phyloP scores from a whole-genome alignment of 2,329 filamentous ascomycete species.

The Alternaria sp. region DNA sequence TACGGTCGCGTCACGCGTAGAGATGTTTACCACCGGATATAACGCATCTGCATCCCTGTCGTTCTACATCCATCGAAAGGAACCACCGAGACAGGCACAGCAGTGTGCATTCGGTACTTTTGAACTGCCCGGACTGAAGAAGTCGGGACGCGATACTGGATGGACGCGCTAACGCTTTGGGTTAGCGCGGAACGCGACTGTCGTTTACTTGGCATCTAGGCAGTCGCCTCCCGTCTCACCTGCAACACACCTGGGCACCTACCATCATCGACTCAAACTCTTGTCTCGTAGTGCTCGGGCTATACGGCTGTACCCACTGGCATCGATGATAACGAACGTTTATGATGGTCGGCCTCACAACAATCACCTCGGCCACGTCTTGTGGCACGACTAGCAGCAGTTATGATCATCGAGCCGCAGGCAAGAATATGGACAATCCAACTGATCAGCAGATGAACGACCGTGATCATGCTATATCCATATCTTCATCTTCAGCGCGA shows the following conservation, averaged over 20 bases:
- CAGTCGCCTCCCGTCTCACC: constrained; percentile 7
- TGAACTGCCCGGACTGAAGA: not conserved
- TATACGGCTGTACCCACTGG: not conserved
- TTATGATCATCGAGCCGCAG: constrained; percentile 1
- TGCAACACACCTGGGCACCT: not conserved
- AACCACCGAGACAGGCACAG: not conserved
- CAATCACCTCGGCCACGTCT: not conserved
- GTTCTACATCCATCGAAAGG: not conserved
- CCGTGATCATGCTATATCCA: not conserved
- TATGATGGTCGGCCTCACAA: not conserved
- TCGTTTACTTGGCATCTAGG: constrained; percentile 8
- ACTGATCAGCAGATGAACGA: not conserved
- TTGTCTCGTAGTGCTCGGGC: not conserved
- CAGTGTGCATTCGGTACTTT: not conserved
- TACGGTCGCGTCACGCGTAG: constrained; percentile 9
- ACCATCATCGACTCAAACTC: not conserved
- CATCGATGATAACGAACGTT: not conserved
- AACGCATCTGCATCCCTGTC: not conserved
- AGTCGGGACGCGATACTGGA: not conserved
- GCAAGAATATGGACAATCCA: not conserved
- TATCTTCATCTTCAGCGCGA: not conserved
- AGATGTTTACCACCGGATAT: constrained; percentile 7
- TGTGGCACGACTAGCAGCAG: not conserved
- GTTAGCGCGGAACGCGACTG: constrained; percentile 8
- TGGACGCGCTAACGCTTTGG: not conserved